Base-by-base conservation (phyloP, 2,329 filamentous ascomycete species). In the Ceratocystiopsis brevicomis region DNA sequence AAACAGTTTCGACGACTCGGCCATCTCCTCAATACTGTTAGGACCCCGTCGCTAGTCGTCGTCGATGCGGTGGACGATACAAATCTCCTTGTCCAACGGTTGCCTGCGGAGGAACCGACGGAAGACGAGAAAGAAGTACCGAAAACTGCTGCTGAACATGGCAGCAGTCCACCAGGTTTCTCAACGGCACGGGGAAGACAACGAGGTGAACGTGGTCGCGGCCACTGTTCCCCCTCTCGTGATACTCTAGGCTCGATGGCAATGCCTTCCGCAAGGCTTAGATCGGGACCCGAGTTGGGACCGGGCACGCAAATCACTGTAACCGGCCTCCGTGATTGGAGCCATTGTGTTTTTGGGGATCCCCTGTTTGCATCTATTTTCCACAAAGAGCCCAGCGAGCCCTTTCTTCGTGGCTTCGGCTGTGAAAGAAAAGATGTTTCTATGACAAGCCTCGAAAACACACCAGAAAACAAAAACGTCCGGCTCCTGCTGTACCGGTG, bases 301-400 rank as follows among this genome's bases (percentile, higher is more conserved):
- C 25, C 25, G 8, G 25, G 25, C 25, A 30, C 25, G 6, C 4
- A 11, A 0, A 55, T 66, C 14, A 52, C 52, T 18, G 53, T 75
- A 14, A 67, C 62, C 0, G 71, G 71, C 0, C 53, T 77, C n/a
- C 61, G 62, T 32, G 69, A 73, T 56, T 78, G 73, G 73, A 68
- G 68, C 46, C 68, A 66, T 45, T 67, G 68, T 38, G 50, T 76
- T 12, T 77, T 78, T 48, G 73, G 73, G 12, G 74, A 78, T 47
- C 71, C 73, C 0, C 53, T 77, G 3, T 59, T 78, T 41, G 62
- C 67, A 3, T 60, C 59, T 3, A 61, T 61, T 8, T 71, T 76
- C 49, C 62, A 59, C 50, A 60, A 64, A 14, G 53, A 59, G 16
- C 60, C 65, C 0, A 64, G 59, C 5, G 50, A 59, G 13, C 60